Evolutionary conservation across 192 early-diverging fungal genomes (phyloP), one percentile per base, ranked within the genome.

Genomic region (Chytriomyces confervae): DNA sequence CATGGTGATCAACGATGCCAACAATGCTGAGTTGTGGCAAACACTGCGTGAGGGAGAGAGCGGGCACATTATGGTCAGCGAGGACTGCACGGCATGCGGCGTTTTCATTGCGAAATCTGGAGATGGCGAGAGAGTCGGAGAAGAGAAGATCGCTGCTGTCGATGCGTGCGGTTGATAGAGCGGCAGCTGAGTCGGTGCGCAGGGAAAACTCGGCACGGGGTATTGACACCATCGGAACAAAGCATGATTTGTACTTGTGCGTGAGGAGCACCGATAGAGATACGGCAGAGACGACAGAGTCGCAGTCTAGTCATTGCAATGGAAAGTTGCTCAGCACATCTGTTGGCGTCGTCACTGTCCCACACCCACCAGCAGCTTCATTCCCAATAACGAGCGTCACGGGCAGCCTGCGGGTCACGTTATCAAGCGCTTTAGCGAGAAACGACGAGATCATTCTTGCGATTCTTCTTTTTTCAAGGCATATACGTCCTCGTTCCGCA

Each of bases 1-100:
- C 69, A 77, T 94, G 93, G 69, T 94, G 93, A 81, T 94, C 93
- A 6, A 94, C 51, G 18, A 94, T 70, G 9, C 89, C 89, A 1
- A 84, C 76, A 10, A 94, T 86, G 60, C 27, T 44, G 20, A 75
- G 10, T n/a, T 62, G 8, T 11, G 20, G 36, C 6, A 8, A 0
- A 20, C 53, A 48, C 13, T 78, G 50, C 53, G 61, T 80, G 66
- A 66, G 83, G 62, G 66, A 74, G 51, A 11, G 81, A 61, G 70
- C 75, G 13, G 93, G 74, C n/a, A 82, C 76, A 79, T 94, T 94
- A 66, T 94, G 93, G 67, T 94, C 93, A 7, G 90, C 84, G 5
- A 94, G 77, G 66, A 91, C 92, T 50, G 2, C 80, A 70, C 82
- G 61, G 85, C 70, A 61, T 89, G 90, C 7, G 72, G 81, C 88